A percentile compares a stretch with the other conserved stretches of the same genome.
Evolutionary conservation across 345 rosid species (phyloP).

Genomic region (Bruguiera parviflora): DNA sequence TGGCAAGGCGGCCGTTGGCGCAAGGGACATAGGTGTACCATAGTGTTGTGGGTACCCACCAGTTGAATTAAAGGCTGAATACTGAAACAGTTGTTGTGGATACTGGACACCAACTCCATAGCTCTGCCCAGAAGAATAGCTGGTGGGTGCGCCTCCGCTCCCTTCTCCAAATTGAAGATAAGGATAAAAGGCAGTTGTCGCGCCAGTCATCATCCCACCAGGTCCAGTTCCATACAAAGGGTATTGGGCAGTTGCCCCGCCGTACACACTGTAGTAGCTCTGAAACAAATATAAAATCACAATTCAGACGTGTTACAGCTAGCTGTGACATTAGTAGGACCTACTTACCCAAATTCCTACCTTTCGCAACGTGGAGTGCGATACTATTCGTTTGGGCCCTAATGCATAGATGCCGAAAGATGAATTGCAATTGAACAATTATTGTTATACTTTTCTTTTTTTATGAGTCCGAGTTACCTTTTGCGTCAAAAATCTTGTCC

Average conservation of each 20-base stretch:
- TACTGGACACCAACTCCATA: constrained; percentile 61
- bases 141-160: constrained; percentile 45
- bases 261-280: constrained; percentile 84
- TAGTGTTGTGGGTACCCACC: constrained; percentile 69
- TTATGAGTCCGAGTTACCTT: no score
- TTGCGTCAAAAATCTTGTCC: no score
- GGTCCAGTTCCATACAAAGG: constrained; percentile 72
- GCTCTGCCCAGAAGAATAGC: constrained; percentile 56
- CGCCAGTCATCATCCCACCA: constrained; percentile 52
- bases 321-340: no score
- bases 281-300: constrained; percentile 17
- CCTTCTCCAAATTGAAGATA: constrained; percentile 80
- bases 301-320: not conserved
- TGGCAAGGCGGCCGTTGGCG: constrained; percentile 75
- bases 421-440: no score
- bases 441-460: no score
- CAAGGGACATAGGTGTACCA: constrained; percentile 70
- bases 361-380: no score
- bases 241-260: constrained; percentile 71
- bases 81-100: constrained; percentile 74
- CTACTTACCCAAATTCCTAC: no score
- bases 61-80: constrained; percentile 54
- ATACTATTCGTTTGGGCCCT: no score
- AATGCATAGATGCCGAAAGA: no score
- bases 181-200: constrained; percentile 69